phyloP scores from a whole-genome alignment of 495 filamentous ascomycete species.

The Xylaria sp. region DNA sequence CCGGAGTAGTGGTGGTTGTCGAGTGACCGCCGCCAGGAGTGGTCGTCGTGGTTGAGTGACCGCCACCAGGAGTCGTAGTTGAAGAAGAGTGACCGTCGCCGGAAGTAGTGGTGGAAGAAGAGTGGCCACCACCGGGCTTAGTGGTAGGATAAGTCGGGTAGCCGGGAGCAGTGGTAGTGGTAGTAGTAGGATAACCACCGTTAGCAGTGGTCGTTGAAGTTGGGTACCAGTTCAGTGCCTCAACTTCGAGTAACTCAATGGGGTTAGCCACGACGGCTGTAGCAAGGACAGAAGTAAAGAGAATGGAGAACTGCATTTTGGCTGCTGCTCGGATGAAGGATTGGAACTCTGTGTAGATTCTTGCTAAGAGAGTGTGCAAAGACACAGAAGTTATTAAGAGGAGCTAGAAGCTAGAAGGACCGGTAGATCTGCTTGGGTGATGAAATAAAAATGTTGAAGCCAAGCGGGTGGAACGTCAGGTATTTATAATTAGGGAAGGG shows the following conservation, averaged over 20 bases:
- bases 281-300: slow-evolving; percentile 15
- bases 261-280: slow-evolving; percentile 18
- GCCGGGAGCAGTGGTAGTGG: not conserved
- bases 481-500: slow-evolving; percentile 16
- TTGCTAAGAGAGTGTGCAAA: slow-evolving; percentile 12
- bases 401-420: not conserved
- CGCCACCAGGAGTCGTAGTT: not conserved
- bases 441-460: not conserved
- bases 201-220: not conserved
- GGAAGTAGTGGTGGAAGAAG: not conserved
- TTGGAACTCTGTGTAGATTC: slow-evolving; percentile 18
- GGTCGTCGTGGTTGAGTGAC: not conserved
- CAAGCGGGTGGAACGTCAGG: slow-evolving; percentile 3
- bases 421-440: slow-evolving; percentile 14
- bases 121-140: not conserved
- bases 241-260: not conserved
- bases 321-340: slow-evolving; percentile 8
- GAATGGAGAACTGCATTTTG: slow-evolving; percentile 18
- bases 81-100: not conserved
- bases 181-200: not conserved
- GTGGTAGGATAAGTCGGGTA: not conserved
- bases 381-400: not conserved
- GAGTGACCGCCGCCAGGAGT: too few species aligned
- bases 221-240: not conserved
- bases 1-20: not conserved